These are phyloP conservation scores for Protomyces gravidus DNA, from an alignment of 1,139 yeast genomes.

Conservation along the genomic window DNA sequence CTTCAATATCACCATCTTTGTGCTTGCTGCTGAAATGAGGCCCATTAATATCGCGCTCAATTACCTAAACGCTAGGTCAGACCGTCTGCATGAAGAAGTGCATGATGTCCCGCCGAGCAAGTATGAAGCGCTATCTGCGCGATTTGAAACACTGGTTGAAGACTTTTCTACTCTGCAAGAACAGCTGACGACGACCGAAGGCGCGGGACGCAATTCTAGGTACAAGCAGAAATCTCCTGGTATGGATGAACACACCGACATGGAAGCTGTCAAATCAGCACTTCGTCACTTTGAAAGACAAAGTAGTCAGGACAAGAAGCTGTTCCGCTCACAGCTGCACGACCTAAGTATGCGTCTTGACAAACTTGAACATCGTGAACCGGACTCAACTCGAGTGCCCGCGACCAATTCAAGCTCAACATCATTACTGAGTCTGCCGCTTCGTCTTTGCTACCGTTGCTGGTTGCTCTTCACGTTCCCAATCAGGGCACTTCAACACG, in stretches of 20 bases:
- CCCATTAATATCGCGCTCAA: conserved; percentile 18
- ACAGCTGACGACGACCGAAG: neutral
- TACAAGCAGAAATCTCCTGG: no score
- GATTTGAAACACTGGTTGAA: neutral
- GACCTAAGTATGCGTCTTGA: neutral
- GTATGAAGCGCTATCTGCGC: neutral
- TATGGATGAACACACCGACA: neutral
- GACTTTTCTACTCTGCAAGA: neutral
- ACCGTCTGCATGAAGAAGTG: conserved; percentile 14
- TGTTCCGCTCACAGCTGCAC: neutral
- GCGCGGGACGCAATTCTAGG: no score
- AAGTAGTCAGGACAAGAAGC: neutral
- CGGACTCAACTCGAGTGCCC: no score
- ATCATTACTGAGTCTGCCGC: neutral
- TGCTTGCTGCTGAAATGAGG: conserved; percentile 30
- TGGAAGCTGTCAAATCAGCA: conserved; percentile 10
- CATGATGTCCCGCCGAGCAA: conserved; percentile 13
- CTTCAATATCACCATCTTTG: conserved; percentile 33
- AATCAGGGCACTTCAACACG: neutral
- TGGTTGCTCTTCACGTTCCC: neutral
- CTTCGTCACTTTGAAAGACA: conserved; percentile 16
- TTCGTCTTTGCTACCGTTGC: neutral
- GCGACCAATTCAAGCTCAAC: neutral
- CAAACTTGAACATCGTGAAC: neutral
- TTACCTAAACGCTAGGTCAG: conserved; percentile 10